Base-by-base conservation (phyloP, 352 stramenopile species). In the Nothophytophthora sp. region DNA sequence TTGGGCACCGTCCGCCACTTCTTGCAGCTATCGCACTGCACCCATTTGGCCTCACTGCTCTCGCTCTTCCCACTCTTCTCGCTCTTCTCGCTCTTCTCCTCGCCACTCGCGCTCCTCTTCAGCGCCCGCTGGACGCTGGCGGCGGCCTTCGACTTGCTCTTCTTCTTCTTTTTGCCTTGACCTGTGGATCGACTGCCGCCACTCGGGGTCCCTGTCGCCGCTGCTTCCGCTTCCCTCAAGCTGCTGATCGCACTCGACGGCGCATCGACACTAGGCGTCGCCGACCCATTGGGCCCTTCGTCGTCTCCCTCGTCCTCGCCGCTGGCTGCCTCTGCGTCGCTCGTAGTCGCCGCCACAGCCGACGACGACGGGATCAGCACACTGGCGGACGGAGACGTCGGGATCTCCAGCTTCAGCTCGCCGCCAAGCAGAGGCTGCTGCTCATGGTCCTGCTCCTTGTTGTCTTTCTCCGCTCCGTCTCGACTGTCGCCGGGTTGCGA, bases 1-100 rank as follows among this genome's bases (percentile, higher is more conserved):
- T 78, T 85, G 4, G 95, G 88, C 12, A 99, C 80, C 12, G 93
- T 95, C 32, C 96, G 89, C 96, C 96, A 99, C 61, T 98, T 98
- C 28, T 88, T 83, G 74, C 96, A 99, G 27, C 72, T 76, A 44
- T 99, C 96, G 51, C 96, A 99, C 63, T 98, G 94, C 0, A 98
- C 96, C 96, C 96, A 99, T 49, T 92, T 92, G 3, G 80, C 76
- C 44, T 96, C 83, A 3, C 81, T 79, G 10, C 57, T 46, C 28
- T 75, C 67, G 1, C 59, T n/a, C n/a, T n/a, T n/a, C n/a, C n/a
- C n/a, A n/a, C n/a, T n/a, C n/a, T n/a, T n/a, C 44, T 96, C 83
- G 3, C 81, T 79, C 10, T 58, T 46, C 28, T 75, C 67, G 1
- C 59, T 51, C 4, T 70, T 60, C 4, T 67, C 73, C 11, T 66